Evolutionary conservation across 495 filamentous ascomycete genomes (phyloP).

Genomic region (Aspergillus kassunensis): DNA sequence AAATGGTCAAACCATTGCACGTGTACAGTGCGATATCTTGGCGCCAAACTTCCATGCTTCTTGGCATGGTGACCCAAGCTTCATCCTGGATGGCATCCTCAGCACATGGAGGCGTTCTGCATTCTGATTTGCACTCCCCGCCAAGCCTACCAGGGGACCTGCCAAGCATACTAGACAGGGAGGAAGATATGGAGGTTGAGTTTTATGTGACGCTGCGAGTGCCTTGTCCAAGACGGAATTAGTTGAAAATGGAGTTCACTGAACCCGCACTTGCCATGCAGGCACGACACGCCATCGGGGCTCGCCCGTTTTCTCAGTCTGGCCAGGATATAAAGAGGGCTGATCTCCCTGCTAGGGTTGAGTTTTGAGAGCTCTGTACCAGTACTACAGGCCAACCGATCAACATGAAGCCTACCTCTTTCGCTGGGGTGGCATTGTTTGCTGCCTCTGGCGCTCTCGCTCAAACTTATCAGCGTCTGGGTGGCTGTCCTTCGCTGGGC

Average conservation of each 20-base stretch:
- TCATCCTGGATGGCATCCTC: conserved; percentile 9
- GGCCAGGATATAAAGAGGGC: background rate
- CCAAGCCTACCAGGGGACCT: background rate
- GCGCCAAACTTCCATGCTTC: conserved; percentile 6
- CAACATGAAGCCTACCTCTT: conserved; percentile 24
- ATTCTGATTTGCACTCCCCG: conserved; percentile 1
- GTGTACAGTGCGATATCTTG: conserved; percentile 11
- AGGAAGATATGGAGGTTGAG: background rate
- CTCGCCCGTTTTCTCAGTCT: background rate
- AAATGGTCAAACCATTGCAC: conserved; percentile 7
- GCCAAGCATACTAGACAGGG: conserved; percentile 13
- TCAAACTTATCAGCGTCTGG: conserved; percentile 68
- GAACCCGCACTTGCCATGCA: background rate
- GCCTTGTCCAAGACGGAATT: too few relatives aligned
- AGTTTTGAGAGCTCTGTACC: conserved; percentile 8
- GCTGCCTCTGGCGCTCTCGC: conserved; percentile 29
- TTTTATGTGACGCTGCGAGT: too few relatives aligned
- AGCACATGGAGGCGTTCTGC: conserved; percentile 7
- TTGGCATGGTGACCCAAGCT: conserved; percentile 11
- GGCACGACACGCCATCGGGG: conserved; percentile 6
- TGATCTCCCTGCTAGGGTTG: background rate
- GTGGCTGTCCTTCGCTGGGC: conserved; percentile 66
- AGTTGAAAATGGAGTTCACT: background rate
- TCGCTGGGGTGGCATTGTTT: conserved; percentile 21
- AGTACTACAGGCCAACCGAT: conserved; percentile 6